phyloP scores from a whole-genome alignment of 192 early-diverging fungal genomes.

The Coemansia sp. region DNA sequence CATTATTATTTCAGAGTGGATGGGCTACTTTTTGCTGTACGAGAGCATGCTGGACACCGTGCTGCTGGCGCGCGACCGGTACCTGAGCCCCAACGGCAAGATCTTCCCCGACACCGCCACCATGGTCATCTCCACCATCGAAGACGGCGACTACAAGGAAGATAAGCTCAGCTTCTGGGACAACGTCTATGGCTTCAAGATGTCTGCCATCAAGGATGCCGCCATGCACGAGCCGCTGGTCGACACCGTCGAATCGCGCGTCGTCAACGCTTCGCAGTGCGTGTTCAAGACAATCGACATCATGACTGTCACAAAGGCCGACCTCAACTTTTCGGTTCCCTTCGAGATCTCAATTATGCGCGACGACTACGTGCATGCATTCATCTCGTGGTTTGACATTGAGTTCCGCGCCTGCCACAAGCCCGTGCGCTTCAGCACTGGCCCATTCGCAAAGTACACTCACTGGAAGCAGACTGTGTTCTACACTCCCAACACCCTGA shows the following conservation, averaged over 20 bases:
- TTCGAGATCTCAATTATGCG: constrained; percentile 76
- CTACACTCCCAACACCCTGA: constrained; percentile 75
- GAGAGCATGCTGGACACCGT: constrained; percentile 99
- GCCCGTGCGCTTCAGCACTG: constrained; percentile 76
- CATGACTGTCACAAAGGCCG: constrained; percentile 84
- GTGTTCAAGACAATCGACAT: constrained; percentile 73
- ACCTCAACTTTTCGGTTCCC: constrained; percentile 78
- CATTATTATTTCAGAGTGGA: constrained; percentile 99
- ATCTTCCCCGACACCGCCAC: constrained; percentile 86
- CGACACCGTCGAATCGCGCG: constrained; percentile 89
- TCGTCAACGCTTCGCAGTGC: constrained; percentile 76
- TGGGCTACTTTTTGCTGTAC: constrained; percentile 98
- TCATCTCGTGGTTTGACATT: constrained; percentile 97
- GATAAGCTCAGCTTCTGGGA: constrained; percentile 92
- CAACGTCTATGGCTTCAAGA: constrained; percentile 96
- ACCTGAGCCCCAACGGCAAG: constrained; percentile 84
- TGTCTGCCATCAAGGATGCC: constrained; percentile 86
- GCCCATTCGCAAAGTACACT: constrained; percentile 86
- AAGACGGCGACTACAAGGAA: constrained; percentile 94
- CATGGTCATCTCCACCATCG: constrained; percentile 87
- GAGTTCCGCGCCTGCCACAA: constrained; percentile 91
- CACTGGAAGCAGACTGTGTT: constrained; percentile 99
- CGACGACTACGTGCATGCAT: constrained; percentile 89
- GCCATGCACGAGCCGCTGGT: constrained; percentile 91
- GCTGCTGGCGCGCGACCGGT: constrained; percentile 91